Conservation (phyloP, 2,329 filamentous ascomycete genomes). For the Colletotrichum costaricense region DNA sequence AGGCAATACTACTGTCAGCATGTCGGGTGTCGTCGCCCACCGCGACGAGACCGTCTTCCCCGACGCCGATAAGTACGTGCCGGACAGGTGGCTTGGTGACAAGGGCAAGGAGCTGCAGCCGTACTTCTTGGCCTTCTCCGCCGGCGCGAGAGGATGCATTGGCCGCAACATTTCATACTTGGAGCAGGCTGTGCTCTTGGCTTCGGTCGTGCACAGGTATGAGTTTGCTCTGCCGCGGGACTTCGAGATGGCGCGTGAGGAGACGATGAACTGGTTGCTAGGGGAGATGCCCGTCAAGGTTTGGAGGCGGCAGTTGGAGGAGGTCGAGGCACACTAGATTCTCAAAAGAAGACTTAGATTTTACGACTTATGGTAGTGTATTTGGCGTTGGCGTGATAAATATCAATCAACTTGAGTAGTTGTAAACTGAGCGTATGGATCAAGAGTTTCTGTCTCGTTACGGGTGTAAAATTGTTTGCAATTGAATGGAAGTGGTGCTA, state of each 20-base stretch:
- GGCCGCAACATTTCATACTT: slow-evolving; percentile 51
- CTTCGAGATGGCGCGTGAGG: slow-evolving; percentile 21
- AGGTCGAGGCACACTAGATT: slow-evolving; percentile 1
- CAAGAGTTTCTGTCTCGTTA: neutral
- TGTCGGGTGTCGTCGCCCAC: slow-evolving; percentile 46
- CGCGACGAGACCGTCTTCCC: slow-evolving; percentile 22
- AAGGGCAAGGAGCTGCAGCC: slow-evolving; percentile 51
- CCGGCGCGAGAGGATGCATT: slow-evolving; percentile 40
- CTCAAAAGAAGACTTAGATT: neutral
- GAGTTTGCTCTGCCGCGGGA: slow-evolving; percentile 46
- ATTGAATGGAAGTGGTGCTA: too few species aligned
- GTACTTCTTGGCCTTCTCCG: slow-evolving; percentile 51
- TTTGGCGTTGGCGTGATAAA: slow-evolving; percentile 1
- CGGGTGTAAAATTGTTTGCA: neutral
- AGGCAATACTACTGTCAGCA: slow-evolving; percentile 55
- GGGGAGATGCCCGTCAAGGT: slow-evolving; percentile 30
- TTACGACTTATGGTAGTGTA: neutral
- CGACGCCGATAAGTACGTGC: slow-evolving; percentile 41
- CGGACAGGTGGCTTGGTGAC: slow-evolving; percentile 50
- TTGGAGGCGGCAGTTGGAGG: slow-evolving; percentile 22
- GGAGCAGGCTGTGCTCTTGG: slow-evolving; percentile 57
- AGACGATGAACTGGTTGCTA: slow-evolving; percentile 31
- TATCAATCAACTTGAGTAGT: neutral
- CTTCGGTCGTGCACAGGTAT: slow-evolving; percentile 54
- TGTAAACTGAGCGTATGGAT: neutral